Percentiles rank a stretch among this genome's conserved stretches.
Conservation (phyloP, 495 filamentous ascomycete species). For the Trichoderma gamsii region DNA sequence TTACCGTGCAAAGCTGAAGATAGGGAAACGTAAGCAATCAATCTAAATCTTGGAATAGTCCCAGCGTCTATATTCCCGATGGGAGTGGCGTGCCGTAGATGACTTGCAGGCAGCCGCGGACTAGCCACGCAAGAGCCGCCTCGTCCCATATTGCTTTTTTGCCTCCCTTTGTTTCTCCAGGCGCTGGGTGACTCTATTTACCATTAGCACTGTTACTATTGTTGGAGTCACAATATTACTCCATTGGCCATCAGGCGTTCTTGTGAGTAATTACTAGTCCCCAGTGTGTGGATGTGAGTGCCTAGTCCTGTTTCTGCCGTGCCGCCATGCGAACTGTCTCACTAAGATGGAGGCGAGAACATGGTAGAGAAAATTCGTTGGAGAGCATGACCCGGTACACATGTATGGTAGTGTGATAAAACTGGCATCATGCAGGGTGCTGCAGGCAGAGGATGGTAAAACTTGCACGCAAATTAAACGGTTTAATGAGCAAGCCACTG, state of each 20-base stretch:
- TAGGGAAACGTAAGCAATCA: not conserved
- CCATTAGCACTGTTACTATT: not conserved
- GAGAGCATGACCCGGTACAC: not conserved
- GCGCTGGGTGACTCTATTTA: not conserved
- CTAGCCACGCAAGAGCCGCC: conserved; percentile 7
- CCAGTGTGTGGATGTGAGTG: not conserved
- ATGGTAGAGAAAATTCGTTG: not conserved
- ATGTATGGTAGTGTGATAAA: not conserved
- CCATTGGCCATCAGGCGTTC: not conserved
- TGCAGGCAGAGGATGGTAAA: conserved; percentile 2
- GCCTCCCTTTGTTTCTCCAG: not conserved
- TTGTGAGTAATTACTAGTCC: not conserved
- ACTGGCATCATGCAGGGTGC: conserved; percentile 11
- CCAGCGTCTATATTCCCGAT: not conserved
- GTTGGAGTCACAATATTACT: not conserved
- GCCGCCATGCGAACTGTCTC: conserved; percentile 5
- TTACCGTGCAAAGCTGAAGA: not conserved
- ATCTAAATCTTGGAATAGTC: not conserved
- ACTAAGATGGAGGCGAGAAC: not conserved
- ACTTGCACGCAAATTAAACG: not conserved
- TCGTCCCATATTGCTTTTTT: not conserved
- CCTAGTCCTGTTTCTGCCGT: conserved; percentile 3
- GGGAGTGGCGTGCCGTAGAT: not conserved
- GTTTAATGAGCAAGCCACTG: not conserved
- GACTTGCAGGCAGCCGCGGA: conserved; percentile 10